These are phyloP conservation scores for Obba rivulosa DNA, from an alignment of 768 basidiomycete genomes.

Conservation along the genomic window DNA sequence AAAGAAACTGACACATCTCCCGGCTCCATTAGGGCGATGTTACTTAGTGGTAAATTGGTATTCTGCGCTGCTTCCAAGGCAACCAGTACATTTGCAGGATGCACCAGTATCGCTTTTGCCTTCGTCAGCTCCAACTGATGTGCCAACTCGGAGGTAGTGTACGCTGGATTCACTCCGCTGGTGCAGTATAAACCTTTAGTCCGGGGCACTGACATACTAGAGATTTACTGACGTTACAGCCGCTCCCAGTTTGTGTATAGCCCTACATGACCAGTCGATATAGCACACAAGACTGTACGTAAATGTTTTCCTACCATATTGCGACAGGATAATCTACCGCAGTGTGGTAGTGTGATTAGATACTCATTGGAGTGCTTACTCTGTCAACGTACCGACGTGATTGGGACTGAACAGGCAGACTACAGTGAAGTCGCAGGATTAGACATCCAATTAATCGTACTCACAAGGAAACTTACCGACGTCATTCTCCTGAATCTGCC, in stretches of 20 bases:
- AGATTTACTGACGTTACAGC: slow-evolving; percentile 44
- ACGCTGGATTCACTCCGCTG: slow-evolving; percentile 26
- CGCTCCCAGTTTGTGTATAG: slow-evolving; percentile 50
- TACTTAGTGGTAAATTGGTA: slow-evolving; percentile 16
- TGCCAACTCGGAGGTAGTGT: slow-evolving; percentile 25
- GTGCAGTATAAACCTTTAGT: no score
- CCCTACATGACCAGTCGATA: slow-evolving; percentile 20
- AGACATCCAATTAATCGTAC: not conserved
- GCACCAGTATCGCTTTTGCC: slow-evolving; percentile 19
- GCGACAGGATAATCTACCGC: slow-evolving; percentile 19
- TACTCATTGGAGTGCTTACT: not conserved
- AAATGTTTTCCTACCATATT: slow-evolving; percentile 15
- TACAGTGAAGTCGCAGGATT: slow-evolving; percentile 18
- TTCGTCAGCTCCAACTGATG: slow-evolving; percentile 24
- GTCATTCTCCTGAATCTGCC: slow-evolving; percentile 45
- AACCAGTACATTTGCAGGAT: slow-evolving; percentile 17
- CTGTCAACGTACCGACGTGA: slow-evolving; percentile 37
- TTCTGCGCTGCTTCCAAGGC: slow-evolving; percentile 18
- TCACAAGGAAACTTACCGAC: slow-evolving; percentile 36
- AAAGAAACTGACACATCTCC: no score
- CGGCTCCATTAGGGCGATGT: slow-evolving; percentile 19
- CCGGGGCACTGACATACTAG: not conserved
- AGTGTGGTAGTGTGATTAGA: not conserved
- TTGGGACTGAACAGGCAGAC: slow-evolving; percentile 65
- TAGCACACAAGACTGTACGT: not conserved